A percentile compares a stretch with the other conserved stretches of the same genome.
phyloP scores from a whole-genome alignment of 768 basidiomycete genomes.

The Leucosporidium creatinivorum region DNA sequence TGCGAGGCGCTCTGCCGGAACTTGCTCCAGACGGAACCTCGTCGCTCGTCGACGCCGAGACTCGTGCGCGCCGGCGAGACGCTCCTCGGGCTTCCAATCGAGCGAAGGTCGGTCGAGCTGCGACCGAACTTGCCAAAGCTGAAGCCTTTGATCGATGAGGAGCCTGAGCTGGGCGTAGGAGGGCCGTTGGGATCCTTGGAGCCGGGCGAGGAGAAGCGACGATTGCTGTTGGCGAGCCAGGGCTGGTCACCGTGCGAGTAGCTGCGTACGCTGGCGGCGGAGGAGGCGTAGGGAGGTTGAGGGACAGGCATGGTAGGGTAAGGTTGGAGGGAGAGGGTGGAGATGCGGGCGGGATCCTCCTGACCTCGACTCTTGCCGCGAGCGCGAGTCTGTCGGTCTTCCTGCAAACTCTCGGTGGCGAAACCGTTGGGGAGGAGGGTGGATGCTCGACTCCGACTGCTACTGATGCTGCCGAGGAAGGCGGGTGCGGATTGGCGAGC shows the following conservation, averaged over 20 bases:
- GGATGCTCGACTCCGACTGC: slow-evolving; percentile 53
- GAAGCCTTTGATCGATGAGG: neutral
- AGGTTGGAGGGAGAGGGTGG: slow-evolving; percentile 11
- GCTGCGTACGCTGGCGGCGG: slow-evolving; percentile 10
- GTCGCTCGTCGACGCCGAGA: slow-evolving; percentile 11
- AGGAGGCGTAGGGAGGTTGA: neutral
- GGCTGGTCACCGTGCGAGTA: slow-evolving; percentile 32
- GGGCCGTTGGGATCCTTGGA: slow-evolving; percentile 1
- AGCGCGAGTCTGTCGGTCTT: slow-evolving; percentile 23
- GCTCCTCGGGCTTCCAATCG: slow-evolving; percentile 15
- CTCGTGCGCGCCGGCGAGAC: slow-evolving; percentile 27
- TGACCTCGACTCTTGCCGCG: slow-evolving; percentile 12
- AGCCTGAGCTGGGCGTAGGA: slow-evolving; percentile 7
- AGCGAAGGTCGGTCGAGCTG: slow-evolving; percentile 28
- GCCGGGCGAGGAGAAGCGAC: slow-evolving; percentile 23
- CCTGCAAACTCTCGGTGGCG: slow-evolving; percentile 70
- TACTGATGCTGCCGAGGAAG: slow-evolving; percentile 51
- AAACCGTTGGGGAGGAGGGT: slow-evolving; percentile 76
- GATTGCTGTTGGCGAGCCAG: slow-evolving; percentile 18
- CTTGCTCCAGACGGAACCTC: slow-evolving; percentile 21
- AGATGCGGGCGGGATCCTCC: neutral
- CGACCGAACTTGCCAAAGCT: slow-evolving; percentile 25
- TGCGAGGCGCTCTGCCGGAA: slow-evolving; percentile 25
- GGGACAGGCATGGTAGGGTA: slow-evolving; percentile 4
- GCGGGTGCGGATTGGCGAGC: slow-evolving; percentile 26